phyloP scores from a whole-genome alignment of 352 stramenopile genomes.

The Globisporangium canariense region DNA sequence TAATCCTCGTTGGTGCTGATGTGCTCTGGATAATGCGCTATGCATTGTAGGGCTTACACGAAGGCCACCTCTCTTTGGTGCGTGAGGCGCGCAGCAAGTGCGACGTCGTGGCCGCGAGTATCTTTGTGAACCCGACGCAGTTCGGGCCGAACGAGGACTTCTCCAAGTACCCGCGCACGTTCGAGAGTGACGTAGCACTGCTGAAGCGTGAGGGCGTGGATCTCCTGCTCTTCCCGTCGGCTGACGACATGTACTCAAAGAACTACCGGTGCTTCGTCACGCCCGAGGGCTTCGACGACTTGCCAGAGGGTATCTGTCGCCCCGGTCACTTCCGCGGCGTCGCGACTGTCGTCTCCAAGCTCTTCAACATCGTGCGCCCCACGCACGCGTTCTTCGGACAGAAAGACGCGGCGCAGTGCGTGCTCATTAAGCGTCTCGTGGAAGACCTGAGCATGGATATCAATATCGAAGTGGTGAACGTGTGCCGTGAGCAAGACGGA shows the following conservation, averaged over 20 bases:
- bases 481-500: slow-evolving; percentile 93
- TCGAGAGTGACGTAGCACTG: slow-evolving; percentile 91
- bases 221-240: slow-evolving; percentile 84
- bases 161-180: slow-evolving; percentile 96
- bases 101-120: slow-evolving; percentile 93
- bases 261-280: slow-evolving; percentile 90
- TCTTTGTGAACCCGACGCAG: slow-evolving; percentile 99
- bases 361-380: slow-evolving; percentile 98
- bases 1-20: neutral
- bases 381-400: slow-evolving; percentile 98
- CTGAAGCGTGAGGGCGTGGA: slow-evolving; percentile 88
- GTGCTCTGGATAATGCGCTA: no score
- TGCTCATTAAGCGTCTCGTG: slow-evolving; percentile 94
- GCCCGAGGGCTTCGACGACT: slow-evolving; percentile 92
- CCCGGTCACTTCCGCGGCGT: slow-evolving; percentile 98
- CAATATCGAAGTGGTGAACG: slow-evolving; percentile 89
- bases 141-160: slow-evolving; percentile 98
- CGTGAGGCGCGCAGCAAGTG: slow-evolving; percentile 86
- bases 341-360: slow-evolving; percentile 98
- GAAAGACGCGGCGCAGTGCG: slow-evolving; percentile 98
- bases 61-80: slow-evolving; percentile 92
- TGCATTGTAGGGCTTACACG: slow-evolving; percentile 88
- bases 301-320: slow-evolving; percentile 89
- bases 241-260: slow-evolving; percentile 86
- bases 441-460: slow-evolving; percentile 96